Evolutionary conservation across 2,329 filamentous ascomycete species (phyloP).

Genomic region (Aspergillus fijiensis): DNA sequence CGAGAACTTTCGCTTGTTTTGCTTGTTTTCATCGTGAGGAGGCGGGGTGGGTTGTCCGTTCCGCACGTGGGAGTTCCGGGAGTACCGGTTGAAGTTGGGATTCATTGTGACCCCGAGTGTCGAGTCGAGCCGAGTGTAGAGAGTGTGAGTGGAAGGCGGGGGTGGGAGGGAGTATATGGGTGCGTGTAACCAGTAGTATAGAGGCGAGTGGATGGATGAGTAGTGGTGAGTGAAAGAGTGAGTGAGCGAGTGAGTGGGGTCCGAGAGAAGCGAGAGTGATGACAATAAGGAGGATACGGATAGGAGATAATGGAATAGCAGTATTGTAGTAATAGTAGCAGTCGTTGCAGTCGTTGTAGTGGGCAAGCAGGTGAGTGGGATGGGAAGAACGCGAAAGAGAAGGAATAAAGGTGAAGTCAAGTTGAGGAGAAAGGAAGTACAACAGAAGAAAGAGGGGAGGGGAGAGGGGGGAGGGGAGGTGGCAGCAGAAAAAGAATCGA

Average conservation of each 20-base stretch:
- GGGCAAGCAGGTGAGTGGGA: background rate
- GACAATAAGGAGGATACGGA: background rate
- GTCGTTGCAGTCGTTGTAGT: too few species aligned
- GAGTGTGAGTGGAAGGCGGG: background rate
- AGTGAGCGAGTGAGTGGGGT: background rate
- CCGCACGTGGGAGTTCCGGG: conserved; percentile 38
- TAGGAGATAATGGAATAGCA: background rate
- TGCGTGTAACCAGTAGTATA: too few species aligned
- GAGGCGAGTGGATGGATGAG: too few species aligned
- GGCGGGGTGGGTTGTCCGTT: conserved; percentile 42
- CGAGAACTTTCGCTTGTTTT: conserved; percentile 13
- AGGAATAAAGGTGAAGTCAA: background rate
- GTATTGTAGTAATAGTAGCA: too few species aligned
- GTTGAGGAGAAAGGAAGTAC: background rate
- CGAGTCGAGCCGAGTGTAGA: background rate
- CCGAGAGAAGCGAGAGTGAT: background rate
- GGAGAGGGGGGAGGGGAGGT: background rate
- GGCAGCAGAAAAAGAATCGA: background rate
- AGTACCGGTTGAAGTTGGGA: conserved; percentile 30
- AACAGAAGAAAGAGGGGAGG: background rate
- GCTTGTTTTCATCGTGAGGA: conserved; percentile 25
- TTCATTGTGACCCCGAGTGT: conserved; percentile 26
- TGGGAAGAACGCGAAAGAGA: background rate
- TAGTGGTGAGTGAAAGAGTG: background rate
- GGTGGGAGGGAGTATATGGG: background rate